Evolutionary conservation across 345 rosid species (phyloP), one percentile per base, ranked within the genome.

Genomic region (Ailanthus altissimus): DNA sequence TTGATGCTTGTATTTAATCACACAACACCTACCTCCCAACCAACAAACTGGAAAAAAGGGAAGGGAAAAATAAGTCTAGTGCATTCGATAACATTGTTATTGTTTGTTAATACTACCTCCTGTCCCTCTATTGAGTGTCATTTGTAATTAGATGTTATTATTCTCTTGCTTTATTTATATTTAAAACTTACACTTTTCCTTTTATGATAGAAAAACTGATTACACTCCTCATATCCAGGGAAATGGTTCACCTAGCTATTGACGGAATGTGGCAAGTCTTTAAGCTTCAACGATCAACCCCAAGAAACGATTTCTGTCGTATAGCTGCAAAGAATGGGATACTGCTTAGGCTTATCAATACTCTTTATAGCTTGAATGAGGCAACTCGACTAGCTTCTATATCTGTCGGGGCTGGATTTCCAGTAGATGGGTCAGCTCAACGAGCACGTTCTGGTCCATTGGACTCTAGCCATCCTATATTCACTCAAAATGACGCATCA

Each of bases 241-340:
- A 97, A 84, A 97, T 94, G 97, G 98, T 94, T 83, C 99, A 97
- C 78, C 91, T 97, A 63, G 99, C 99, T 79, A 92, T 97, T 78
- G 99, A 97, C 75, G 98, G 98, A 88, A 97, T 92, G 95, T 94
- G 98, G 99, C 99, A 94, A 84, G 92, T 97, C 80, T 94, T 94
- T 87, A 93, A 93, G 88, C 98, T 93, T 82, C 97, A 91, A 78
- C 86, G 92, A 77, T 96, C 99, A 63, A 96, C 93, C 68, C 93
- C 98, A 18, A 94, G 89, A 84, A 96, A 96, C 47, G 98, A 93
- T 84, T 96, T 96, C 73, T 96, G 99, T 78, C 90, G 90, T 40
- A 91, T 96, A 63, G 99, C 98, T 80, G 98, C 99, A 25, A 96
- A 93, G 83, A 90, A 91, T 83, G 97, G 98, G 68, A 92, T 92